Base-by-base conservation (phyloP, 2,329 filamentous ascomycete species). In the Fusarium verticillioides region DNA sequence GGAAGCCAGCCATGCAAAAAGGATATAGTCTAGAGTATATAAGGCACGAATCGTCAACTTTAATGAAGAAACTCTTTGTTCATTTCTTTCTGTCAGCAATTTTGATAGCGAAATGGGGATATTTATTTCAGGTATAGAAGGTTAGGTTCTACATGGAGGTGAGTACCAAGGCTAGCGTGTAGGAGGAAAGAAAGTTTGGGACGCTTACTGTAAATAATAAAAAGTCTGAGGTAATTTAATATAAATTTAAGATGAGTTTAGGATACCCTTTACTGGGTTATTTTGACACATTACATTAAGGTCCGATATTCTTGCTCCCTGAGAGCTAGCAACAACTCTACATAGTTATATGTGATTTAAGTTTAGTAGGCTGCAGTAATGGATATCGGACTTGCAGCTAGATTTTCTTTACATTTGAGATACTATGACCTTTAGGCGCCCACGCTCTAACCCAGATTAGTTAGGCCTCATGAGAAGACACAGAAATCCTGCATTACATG, bases 1-100 rank as follows among this genome's bases (percentile, higher is more conserved):
- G 6, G 9, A 7, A 11, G 42, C 4, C 0, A 18, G 15, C 3
- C 0, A 18, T 11, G 9, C 9, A 1, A 18, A 18, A 43, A 7
- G 42, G 42, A 32, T 4, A 18, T 18, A 21, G 2, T 11, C n/a
- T 18, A 23, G 10, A 23, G 5, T 13, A 1, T 23, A 18, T 3
- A 15, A 49, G 21, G 46, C n/a, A 5, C 1, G 21, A 23, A 18
- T 21, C 4, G 23, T 10, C 7, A 4, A 10, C 21, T 23, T 23
- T 23, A 1, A 5, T 3, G 1, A n/a, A 32, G 12, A 3, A n/a
- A 18, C 4, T 26, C n/a, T 43, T 43, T 26, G n/a, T 3, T 43
- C 15, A 18, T 8, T 26, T 3, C 1, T 0, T 43, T 43, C 15
- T 18, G 0, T 16, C 16, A 11, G 5, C 3, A 18, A 10, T 5